Percentiles rank a stretch among this genome's conserved stretches.
Evolutionary conservation across 2,329 filamentous ascomycete genomes (phyloP).

Genomic region (Teratosphaeria destructans): DNA sequence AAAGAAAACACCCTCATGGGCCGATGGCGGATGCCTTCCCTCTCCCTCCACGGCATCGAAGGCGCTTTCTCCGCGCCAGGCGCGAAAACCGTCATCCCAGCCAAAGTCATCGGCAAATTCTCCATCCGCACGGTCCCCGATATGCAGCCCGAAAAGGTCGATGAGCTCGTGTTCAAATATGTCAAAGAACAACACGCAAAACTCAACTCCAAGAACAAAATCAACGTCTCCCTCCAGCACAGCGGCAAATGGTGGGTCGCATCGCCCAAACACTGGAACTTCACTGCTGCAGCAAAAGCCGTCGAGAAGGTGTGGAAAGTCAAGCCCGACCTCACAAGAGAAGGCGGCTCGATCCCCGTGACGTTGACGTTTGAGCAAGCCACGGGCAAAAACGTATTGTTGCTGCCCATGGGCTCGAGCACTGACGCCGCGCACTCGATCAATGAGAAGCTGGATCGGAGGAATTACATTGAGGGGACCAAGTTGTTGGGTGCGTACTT

Average conservation of each 20-base stretch:
- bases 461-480: slow-evolving; percentile 96
- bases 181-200: slow-evolving; percentile 77
- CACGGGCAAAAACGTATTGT: slow-evolving; percentile 91
- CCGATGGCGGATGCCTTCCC: slow-evolving; percentile 87
- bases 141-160: slow-evolving; percentile 89
- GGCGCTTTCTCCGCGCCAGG: slow-evolving; percentile 88
- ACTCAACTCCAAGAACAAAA: slow-evolving; percentile 81
- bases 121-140: slow-evolving; percentile 94
- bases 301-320: slow-evolving; percentile 90
- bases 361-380: slow-evolving; percentile 96
- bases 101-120: slow-evolving; percentile 97
- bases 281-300: slow-evolving; percentile 87
- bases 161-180: slow-evolving; percentile 72
- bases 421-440: slow-evolving; percentile 95
- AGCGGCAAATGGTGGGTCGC: slow-evolving; percentile 98
- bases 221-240: slow-evolving; percentile 75
- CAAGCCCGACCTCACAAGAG: slow-evolving; percentile 86
- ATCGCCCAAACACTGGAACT: slow-evolving; percentile 98
- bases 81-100: slow-evolving; percentile 96
- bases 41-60: slow-evolving; percentile 90
- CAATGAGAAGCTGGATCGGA: slow-evolving; percentile 95
- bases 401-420: slow-evolving; percentile 93
- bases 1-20: slow-evolving; percentile 93
- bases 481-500: slow-evolving; percentile 92
- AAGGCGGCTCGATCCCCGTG: slow-evolving; percentile 94